Evolutionary conservation across 73 alveolate genomes (phyloP).

Genomic region (Symbiodinium pilosum): DNA sequence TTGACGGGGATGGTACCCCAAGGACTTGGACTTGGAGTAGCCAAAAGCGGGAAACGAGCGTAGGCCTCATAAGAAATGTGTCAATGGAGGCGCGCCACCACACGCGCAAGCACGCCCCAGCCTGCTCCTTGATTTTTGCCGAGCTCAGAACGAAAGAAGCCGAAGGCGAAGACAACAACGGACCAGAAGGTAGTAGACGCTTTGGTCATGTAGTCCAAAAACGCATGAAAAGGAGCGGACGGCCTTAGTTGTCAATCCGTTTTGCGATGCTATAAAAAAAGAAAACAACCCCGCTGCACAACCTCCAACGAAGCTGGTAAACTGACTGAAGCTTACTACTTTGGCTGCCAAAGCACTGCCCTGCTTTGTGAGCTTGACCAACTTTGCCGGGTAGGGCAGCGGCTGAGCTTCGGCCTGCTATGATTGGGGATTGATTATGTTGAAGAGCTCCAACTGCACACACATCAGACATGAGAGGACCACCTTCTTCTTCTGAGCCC

Average conservation of each 20-base stretch:
- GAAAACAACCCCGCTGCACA: background rate
- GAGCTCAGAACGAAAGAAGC: background rate
- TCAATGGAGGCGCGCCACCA: background rate
- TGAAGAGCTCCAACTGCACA: background rate
- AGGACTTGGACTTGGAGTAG: background rate
- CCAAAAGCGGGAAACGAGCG: background rate
- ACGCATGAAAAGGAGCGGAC: background rate
- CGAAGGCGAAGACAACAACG: background rate
- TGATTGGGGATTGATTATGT: background rate
- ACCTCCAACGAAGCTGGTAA: no score
- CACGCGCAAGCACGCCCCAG: background rate
- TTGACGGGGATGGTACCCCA: background rate
- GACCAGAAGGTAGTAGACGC: background rate
- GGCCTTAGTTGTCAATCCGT: background rate
- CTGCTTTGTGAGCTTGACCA: background rate
- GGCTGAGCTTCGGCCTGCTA: background rate
- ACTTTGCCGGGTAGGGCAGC: background rate
- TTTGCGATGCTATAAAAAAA: background rate
- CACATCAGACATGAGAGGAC: background rate
- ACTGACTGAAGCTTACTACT: background rate
- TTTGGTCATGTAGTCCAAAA: background rate
- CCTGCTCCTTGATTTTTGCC: background rate
- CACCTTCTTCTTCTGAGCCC: background rate
- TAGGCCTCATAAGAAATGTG: background rate
- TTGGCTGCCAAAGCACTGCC: background rate